These are phyloP conservation scores for Aspergillus ochraceoroseus DNA, from an alignment of 2,329 filamentous ascomycete genomes.

Conservation along the genomic window DNA sequence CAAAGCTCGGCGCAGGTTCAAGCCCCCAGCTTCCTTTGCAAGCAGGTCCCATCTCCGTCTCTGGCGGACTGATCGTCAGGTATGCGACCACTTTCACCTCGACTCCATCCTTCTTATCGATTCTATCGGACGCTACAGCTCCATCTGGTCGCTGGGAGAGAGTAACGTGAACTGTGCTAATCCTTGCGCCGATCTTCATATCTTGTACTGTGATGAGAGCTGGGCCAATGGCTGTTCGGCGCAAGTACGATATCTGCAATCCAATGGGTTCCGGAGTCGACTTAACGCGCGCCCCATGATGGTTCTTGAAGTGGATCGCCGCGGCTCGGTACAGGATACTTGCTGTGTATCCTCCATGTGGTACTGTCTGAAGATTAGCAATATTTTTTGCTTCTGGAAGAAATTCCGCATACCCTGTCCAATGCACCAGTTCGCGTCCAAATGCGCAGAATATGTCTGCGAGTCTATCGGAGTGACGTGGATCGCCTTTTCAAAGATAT, in stretches of 20 bases:
- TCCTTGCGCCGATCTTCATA: slow-evolving; percentile 60
- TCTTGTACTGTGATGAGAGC: slow-evolving; percentile 57
- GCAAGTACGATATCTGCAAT: slow-evolving; percentile 61
- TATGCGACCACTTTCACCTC: slow-evolving; percentile 61
- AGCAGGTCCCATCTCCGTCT: slow-evolving; percentile 54
- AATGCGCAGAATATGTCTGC: slow-evolving; percentile 55
- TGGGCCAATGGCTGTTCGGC: slow-evolving; percentile 56
- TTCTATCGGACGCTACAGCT: slow-evolving; percentile 25
- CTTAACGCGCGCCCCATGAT: slow-evolving; percentile 49
- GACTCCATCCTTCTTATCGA: slow-evolving; percentile 34
- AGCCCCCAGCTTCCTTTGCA: slow-evolving; percentile 54
- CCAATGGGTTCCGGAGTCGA: slow-evolving; percentile 55
- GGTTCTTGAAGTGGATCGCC: slow-evolving; percentile 55
- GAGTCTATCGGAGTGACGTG: slow-evolving; percentile 39
- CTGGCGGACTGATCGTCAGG: slow-evolving; percentile 60
- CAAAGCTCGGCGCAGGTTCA: slow-evolving; percentile 41
- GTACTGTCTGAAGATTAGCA: slow-evolving; percentile 51
- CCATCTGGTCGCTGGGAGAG: slow-evolving; percentile 41
- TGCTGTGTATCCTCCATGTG: slow-evolving; percentile 66
- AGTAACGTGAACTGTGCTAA: slow-evolving; percentile 59
- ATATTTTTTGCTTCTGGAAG: slow-evolving; percentile 9
- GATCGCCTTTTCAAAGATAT: slow-evolving; percentile 38
- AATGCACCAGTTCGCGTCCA: slow-evolving; percentile 60
- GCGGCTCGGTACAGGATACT: slow-evolving; percentile 58
- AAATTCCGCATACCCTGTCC: slow-evolving; percentile 51